phyloP scores from a whole-genome alignment of 2,329 filamentous ascomycete genomes.

The Teratosphaeria pseudoeucalypti region DNA sequence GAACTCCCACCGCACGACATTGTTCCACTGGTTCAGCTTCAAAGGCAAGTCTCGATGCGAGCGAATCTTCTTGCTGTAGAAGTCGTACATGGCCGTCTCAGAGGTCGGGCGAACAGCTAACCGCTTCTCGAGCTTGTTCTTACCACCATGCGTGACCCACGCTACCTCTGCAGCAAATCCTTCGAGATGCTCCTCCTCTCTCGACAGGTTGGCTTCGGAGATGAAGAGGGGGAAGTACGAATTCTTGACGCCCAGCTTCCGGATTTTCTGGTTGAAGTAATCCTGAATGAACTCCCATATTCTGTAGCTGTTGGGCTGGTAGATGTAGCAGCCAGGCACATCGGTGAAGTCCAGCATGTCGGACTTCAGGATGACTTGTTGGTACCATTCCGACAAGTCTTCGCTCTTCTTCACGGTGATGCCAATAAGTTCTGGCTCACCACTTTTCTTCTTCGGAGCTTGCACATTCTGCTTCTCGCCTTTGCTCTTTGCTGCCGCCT shows the following conservation, averaged over 20 bases:
- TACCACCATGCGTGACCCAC: constrained; percentile 84
- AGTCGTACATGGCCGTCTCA: constrained; percentile 84
- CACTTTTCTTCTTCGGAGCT: constrained; percentile 34
- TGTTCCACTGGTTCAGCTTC: constrained; percentile 97
- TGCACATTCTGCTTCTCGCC: constrained; percentile 17
- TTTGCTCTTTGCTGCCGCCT: constrained; percentile 18
- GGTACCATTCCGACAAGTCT: constrained; percentile 92
- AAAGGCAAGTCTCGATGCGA: constrained; percentile 90
- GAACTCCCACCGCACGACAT: constrained; percentile 89
- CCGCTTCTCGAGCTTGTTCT: constrained; percentile 78
- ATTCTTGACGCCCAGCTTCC: constrained; percentile 86
- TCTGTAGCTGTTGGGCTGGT: constrained; percentile 59
- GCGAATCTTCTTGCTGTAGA: constrained; percentile 95
- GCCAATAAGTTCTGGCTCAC: constrained; percentile 61
- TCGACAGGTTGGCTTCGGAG: constrained; percentile 72
- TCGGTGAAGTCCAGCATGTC: constrained; percentile 98
- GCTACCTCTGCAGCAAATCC: constrained; percentile 93
- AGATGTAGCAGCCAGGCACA: constrained; percentile 93
- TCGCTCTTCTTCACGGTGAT: constrained; percentile 78
- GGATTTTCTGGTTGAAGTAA: constrained; percentile 58
- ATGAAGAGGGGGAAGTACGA: constrained; percentile 96
- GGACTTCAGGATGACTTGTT: constrained; percentile 92
- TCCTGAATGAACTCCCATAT: constrained; percentile 59
- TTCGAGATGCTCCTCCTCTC: constrained; percentile 93
- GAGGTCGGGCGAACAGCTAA: constrained; percentile 60